These are phyloP conservation scores for Lupinus albus DNA, from an alignment of 306 rosid genomes.

Conservation along the genomic window DNA sequence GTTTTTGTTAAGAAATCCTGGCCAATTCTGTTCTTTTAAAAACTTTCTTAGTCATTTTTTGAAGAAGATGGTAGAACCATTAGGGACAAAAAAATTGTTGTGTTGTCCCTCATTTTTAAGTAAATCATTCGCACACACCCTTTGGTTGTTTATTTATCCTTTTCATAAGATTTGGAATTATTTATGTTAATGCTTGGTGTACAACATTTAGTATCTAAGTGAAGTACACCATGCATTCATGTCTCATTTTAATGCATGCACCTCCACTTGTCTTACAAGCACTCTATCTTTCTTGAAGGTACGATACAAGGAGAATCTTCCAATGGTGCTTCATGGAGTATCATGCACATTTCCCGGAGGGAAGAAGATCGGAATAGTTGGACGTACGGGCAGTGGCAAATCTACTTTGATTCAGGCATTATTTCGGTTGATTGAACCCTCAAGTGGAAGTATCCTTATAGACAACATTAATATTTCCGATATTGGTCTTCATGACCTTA, in stretches of 20 bases:
- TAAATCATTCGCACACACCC: too few relatives aligned
- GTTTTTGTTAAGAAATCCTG: neutral
- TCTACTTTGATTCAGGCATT: conserved; percentile 96
- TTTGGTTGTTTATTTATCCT: neutral
- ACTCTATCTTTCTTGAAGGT: conserved; percentile 53
- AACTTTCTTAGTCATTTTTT: neutral
- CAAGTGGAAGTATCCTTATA: conserved; percentile 71
- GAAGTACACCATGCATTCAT: conserved; percentile 2
- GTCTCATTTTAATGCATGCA: neutral
- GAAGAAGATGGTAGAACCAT: too few relatives aligned
- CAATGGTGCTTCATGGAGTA: conserved; percentile 85
- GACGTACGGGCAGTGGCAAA: conserved; percentile 98
- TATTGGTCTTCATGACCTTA: conserved; percentile 95
- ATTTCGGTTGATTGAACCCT: conserved; percentile 89
- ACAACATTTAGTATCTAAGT: conserved; percentile 9
- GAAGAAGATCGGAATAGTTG: conserved; percentile 94
- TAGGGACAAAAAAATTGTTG: too few relatives aligned
- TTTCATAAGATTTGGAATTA: neutral
- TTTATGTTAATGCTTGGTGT: neutral
- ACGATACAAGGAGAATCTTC: conserved; percentile 96
- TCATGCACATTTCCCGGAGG: conserved; percentile 90
- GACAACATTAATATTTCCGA: conserved; percentile 77
- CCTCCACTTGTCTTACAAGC: conserved; percentile 14
- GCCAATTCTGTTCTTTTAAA: neutral
- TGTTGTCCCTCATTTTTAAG: too few relatives aligned